A percentile compares a stretch with the other conserved stretches of the same genome.
These are phyloP conservation scores for Colletotrichum caudatum DNA, from an alignment of 2,329 filamentous ascomycete genomes.

Conservation along the genomic window DNA sequence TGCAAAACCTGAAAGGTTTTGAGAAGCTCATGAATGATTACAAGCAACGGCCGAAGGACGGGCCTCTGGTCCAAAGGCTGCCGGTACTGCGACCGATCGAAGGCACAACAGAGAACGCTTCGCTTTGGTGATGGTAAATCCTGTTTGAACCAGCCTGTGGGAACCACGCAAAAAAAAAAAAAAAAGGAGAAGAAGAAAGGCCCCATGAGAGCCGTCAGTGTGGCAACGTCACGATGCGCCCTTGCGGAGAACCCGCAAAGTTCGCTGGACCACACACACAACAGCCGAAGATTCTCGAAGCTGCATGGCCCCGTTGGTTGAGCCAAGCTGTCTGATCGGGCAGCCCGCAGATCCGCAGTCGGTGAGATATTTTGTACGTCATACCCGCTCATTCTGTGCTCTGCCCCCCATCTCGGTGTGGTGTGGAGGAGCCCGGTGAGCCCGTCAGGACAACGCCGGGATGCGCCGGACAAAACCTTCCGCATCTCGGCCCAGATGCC, in stretches of 20 bases:
- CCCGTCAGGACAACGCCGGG: not conserved
- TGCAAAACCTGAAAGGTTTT: not conserved
- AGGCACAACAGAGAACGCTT: not conserved
- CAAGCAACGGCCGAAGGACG: slow-evolving; percentile 7
- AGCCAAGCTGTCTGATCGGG: not conserved
- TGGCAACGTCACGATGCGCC: not conserved
- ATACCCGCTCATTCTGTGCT: slow-evolving; percentile 1
- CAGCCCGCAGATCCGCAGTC: slow-evolving; percentile 9
- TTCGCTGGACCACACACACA: not conserved
- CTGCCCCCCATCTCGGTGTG: slow-evolving; percentile 9
- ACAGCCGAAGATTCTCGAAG: slow-evolving; percentile 8
- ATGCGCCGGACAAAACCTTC: not conserved
- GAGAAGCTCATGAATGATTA: not conserved
- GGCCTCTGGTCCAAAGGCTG: slow-evolving; percentile 25
- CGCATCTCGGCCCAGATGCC: not conserved
- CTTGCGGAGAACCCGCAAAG: not conserved
- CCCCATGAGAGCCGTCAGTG: not conserved
- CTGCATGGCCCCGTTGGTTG: not conserved
- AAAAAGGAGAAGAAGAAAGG: too few species aligned
- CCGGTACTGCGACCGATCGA: not conserved
- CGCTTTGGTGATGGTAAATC: not conserved
- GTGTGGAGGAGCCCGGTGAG: not conserved
- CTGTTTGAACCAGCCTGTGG: not conserved
- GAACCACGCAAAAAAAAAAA: not conserved
- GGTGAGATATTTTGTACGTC: slow-evolving; percentile 22